A percentile compares a stretch with the other conserved stretches of the same genome.
Evolutionary conservation across 495 filamentous ascomycete genomes (phyloP).

Genomic region (Xylaria cubensis): DNA sequence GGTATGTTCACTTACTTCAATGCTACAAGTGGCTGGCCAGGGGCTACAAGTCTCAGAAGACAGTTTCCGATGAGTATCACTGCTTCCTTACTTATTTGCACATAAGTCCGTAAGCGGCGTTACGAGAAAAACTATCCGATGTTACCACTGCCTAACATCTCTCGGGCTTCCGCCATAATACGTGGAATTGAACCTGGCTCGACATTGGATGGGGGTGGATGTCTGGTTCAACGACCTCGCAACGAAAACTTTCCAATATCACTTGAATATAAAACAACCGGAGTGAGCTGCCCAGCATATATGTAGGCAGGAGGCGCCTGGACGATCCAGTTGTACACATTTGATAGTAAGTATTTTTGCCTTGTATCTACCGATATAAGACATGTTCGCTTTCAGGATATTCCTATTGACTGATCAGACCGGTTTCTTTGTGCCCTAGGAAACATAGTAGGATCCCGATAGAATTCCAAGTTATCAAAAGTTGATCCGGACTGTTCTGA

Average conservation of each 20-base stretch:
- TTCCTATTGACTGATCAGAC: neutral
- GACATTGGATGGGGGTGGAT: neutral
- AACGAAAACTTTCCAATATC: neutral
- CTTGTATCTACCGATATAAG: neutral
- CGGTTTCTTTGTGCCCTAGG: neutral
- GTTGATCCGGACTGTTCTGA: neutral
- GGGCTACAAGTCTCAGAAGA: conserved; percentile 2
- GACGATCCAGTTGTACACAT: neutral
- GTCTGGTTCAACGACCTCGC: neutral
- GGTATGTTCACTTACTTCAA: neutral
- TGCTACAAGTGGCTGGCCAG: neutral
- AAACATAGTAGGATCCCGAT: conserved; percentile 32
- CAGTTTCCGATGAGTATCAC: neutral
- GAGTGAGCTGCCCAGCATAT: conserved; percentile 21
- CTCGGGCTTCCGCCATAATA: neutral
- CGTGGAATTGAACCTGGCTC: neutral
- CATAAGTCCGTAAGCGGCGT: neutral
- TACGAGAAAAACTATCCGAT: neutral
- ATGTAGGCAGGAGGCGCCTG: neutral
- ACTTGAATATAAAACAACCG: conserved; percentile 25
- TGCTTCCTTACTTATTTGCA: neutral
- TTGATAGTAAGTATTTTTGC: neutral
- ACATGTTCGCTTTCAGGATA: neutral
- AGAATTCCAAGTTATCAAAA: conserved; percentile 40
- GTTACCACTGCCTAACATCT: neutral